Evolutionary conservation across 1,284 basidiomycete species (phyloP), one percentile per base, ranked within the genome.

Genomic region (Microbotryum scabiosae): DNA sequence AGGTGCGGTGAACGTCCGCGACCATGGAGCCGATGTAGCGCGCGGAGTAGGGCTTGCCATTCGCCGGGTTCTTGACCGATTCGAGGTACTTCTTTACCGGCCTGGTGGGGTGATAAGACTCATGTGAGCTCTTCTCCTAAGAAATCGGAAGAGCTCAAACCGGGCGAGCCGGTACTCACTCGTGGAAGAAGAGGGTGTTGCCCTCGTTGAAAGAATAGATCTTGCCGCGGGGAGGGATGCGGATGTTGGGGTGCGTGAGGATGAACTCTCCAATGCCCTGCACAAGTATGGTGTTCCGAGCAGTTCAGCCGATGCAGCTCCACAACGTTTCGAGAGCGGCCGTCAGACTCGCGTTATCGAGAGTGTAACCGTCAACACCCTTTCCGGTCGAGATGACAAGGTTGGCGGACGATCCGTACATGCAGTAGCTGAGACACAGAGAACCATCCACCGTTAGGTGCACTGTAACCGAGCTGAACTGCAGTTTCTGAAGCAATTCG

Each of bases 141-240:
- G 21, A 48, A 20, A 18, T 32, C 23, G n/a, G n/a, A 36, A 20
- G 9, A 9, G 21, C 23, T 4, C 18, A 44, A 30, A 5, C n/a
- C 36, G 23, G 70, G 60, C 21, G 73, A 70, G 43, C 70, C 55
- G 21, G 43, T 21, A 45, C 56, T 51, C 36, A 57, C 57, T 84
- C 80, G 78, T 96, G 82, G 82, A 96, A 98, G 79, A 92, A 93
- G 81, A 87, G 81, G 57, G 90, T 84, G 79, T 98, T 98, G 67
- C 94, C 94, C 79, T 99, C 96, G 78, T 98, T 99, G 82, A 97
- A 94, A 21, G 93, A 97, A 80, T 99, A 98, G 74, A 98, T 98
- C 80, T 98, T 98, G 70, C 96, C 96, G 60, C 96, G 86, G 26
- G 83, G 71, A 7, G 96, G 96, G 69, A 99, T 88, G 76, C 84